Base-by-base conservation (phyloP, 306 rosid genomes). In the Begonia fuchsioides region DNA sequence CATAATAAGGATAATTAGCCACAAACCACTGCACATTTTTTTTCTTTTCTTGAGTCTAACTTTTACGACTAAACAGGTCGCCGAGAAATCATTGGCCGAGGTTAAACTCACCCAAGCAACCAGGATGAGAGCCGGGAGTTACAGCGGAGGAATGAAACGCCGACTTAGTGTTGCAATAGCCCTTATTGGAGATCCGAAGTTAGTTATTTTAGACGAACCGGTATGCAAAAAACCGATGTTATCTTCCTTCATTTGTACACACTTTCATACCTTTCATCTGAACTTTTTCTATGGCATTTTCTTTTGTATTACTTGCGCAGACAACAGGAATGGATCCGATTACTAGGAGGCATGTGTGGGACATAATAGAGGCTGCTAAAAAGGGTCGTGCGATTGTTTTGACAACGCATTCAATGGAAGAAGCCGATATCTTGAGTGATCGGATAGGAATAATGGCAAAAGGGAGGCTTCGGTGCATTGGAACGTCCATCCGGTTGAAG, bases 351-450 rank as follows among this genome's bases (percentile, higher is more conserved):
- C 86, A 81, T 61, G 90, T 84, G 17, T 88, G 97, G 95, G 87
- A 84, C 75, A 79, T 88, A 44, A 78, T 88, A 19, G 83, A 78
- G 57, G 68, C 67, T 53, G 95, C 97, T 16, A 88, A 88, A 68
- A 79, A 18, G 63, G 95, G 93, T 20, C 86, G 93, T 1, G 84
- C 90, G 15, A 74, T 88, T 62, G 63, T 88, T 60, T 82, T 84
- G 38, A 88, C 95, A 47, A 88, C 97, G 32, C 95, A 88, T 63
- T 88, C 95, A 40, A 88, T 88, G 97, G 97, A 88, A 74, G 97
- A 88, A 77, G 97, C 95, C 17, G 93, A 81, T 65, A 72, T 81
- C 68, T 63, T 88, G 64, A 68, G 97, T 32, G 95, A 88, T 58
- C 76, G 93, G 58, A 84, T 88, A 18, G 95, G 90, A 58, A 88